Evolutionary conservation across 805 yeast species (phyloP).

Genomic region (Hanseniaspora vineae): DNA sequence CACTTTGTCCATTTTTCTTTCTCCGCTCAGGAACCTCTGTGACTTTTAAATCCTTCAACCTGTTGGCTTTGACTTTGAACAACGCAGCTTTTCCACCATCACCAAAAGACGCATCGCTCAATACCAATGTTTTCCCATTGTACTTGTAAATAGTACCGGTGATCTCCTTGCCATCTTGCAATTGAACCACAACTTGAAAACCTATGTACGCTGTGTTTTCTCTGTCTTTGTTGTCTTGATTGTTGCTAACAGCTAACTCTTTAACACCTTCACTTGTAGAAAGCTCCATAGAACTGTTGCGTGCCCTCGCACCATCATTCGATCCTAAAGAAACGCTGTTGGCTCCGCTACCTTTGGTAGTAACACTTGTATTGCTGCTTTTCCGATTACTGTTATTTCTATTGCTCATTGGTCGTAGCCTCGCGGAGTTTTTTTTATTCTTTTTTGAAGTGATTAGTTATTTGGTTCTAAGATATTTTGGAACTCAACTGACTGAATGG

Average conservation of each 20-base stretch:
- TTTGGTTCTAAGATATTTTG: neutral
- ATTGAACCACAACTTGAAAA: constrained; percentile 31
- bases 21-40: constrained; percentile 13
- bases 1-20: constrained; percentile 3
- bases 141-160: constrained; percentile 31
- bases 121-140: constrained; percentile 25
- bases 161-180: constrained; percentile 30
- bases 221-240: neutral
- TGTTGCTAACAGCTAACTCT: no score
- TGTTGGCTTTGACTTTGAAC: constrained; percentile 22
- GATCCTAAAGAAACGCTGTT: neutral
- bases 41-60: constrained; percentile 24
- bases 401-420: neutral
- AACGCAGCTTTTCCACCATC: constrained; percentile 21
- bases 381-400: neutral
- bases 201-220: constrained; percentile 29
- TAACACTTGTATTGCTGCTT: neutral
- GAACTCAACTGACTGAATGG: no score
- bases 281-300: constrained; percentile 20
- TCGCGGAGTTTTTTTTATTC: neutral
- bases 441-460: neutral
- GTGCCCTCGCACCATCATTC: neutral
- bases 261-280: no score
- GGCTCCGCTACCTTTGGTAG: neutral
- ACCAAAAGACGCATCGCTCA: constrained; percentile 26